Conservation (phyloP, 2,329 filamentous ascomycete species). For the Talaromyces pinophilus region DNA sequence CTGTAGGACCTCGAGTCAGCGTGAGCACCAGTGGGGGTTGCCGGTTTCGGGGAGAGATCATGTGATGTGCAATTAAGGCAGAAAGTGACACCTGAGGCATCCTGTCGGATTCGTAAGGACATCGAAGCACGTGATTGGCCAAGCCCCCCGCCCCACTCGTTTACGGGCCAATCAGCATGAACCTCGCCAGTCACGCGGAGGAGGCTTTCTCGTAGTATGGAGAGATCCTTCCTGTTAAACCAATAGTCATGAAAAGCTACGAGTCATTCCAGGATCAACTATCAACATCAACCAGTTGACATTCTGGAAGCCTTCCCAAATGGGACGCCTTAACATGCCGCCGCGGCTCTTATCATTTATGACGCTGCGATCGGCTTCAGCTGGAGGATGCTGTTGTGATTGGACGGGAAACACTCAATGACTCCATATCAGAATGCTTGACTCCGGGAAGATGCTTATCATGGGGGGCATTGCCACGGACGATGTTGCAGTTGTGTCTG, state of each 20-base stretch:
- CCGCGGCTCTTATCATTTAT: background rate
- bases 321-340: background rate
- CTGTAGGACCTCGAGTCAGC: background rate
- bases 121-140: background rate
- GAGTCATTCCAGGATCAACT: background rate
- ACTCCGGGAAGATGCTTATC: background rate
- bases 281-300: background rate
- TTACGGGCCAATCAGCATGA: background rate
- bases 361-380: background rate
- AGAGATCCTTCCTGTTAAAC: background rate
- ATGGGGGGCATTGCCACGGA: background rate
- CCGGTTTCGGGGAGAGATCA: slow-evolving; percentile 20
- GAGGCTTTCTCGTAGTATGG: background rate
- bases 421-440: background rate
- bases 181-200: too few relatives aligned
- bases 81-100: slow-evolving; percentile 8
- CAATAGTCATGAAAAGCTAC: background rate
- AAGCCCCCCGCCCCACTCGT: too few relatives aligned
- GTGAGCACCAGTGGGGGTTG: slow-evolving; percentile 9
- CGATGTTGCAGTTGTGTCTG: background rate
- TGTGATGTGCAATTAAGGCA: background rate
- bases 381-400: background rate
- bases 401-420: background rate
- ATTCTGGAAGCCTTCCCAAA: slow-evolving; percentile 4
- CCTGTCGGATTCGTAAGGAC: background rate